Evolutionary conservation across 2,329 filamentous ascomycete species (phyloP), one percentile per base, ranked within the genome.

Genomic region (Zymoseptoria brevis): DNA sequence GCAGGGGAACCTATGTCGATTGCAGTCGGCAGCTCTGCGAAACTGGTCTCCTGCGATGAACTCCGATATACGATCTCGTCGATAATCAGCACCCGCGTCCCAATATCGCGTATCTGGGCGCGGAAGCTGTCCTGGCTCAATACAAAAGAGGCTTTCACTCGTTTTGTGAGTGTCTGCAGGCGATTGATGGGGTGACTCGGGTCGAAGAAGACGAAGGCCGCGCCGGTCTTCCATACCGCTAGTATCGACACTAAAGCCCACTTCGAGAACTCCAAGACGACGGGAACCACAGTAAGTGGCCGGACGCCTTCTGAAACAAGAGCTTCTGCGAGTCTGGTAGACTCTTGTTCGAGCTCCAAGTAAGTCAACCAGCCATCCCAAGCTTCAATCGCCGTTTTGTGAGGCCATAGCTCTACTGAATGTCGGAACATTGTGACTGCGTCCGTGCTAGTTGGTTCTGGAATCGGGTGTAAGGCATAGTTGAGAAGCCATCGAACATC

Each of bases 251-350:
- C 66, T 5, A 74, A 61, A 0, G 70, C 69, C 57, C 69, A 75
- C 5, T 62, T 57, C 30, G 71, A 74, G 64, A 75, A 75, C 53
- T 75, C 73, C 52, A 75, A 74, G 55, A 72, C 73, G 2, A 73
- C 69, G 4, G 74, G 73, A 0, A 76, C 71, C 13, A 53, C 48
- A 19, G 41, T 11, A 21, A 21, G 16, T n/a, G 45, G 45, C 45
- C 45, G 45, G 45, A 51, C 16, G 16, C 53, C 21, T 19, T 26
- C n/a, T 19, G 8, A 22, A n/a, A 56, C 29, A 7, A 59, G 8
- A 9, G 35, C 2, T 8, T 19, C n/a, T 13, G 57, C 29, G 9
- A 59, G 45, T 2, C 49, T 19, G 13, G 53, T 19, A 19, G 57
- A 55, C n/a, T 21, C 19, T 8, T 59, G 8, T 16, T 56, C 52